A percentile compares a stretch with the other conserved stretches of the same genome.
These are phyloP conservation scores for Xylariaceae sp. DNA, from an alignment of 2,329 filamentous ascomycete species.

Conservation along the genomic window DNA sequence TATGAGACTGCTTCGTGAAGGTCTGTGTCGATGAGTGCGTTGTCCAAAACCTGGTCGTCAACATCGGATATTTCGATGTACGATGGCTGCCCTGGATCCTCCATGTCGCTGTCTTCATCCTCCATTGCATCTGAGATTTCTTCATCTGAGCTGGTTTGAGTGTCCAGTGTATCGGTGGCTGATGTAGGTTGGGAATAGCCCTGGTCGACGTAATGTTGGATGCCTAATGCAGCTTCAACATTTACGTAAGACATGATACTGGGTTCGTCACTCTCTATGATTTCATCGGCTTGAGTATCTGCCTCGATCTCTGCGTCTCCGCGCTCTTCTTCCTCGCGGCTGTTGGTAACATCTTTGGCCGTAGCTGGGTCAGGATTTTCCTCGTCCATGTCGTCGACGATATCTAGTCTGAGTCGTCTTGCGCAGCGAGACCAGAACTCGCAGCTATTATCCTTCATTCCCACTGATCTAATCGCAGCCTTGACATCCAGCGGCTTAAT, in stretches of 20 bases:
- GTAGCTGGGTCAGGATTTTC: conserved; percentile 1
- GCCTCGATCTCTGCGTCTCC: conserved; percentile 7
- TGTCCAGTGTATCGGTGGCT: conserved; percentile 1
- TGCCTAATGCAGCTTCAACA: conserved; percentile 37
- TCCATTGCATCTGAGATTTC: conserved; percentile 2
- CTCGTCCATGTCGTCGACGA: conserved; percentile 40
- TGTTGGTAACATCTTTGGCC: conserved; percentile 3
- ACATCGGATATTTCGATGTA: conserved; percentile 3
- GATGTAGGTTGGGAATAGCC: neutral
- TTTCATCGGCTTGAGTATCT: neutral
- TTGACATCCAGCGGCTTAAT: conserved; percentile 43
- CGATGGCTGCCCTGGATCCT: conserved; percentile 10
- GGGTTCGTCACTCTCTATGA: conserved; percentile 13
- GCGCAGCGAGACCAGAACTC: conserved; percentile 46
- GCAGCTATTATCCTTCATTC: conserved; percentile 32
- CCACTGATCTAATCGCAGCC: conserved; percentile 45
- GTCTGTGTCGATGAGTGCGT: conserved; percentile 7
- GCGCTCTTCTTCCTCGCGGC: neutral
- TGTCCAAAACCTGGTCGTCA: conserved; percentile 27
- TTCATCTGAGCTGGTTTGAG: conserved; percentile 6
- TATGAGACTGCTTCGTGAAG: conserved; percentile 24
- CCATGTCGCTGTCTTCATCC: conserved; percentile 4
- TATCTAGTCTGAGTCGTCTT: conserved; percentile 44
- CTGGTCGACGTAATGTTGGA: conserved; percentile 1
- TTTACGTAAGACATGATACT: conserved; percentile 38